phyloP scores from a whole-genome alignment of 768 basidiomycete genomes.

The Lentinus tigrinus region DNA sequence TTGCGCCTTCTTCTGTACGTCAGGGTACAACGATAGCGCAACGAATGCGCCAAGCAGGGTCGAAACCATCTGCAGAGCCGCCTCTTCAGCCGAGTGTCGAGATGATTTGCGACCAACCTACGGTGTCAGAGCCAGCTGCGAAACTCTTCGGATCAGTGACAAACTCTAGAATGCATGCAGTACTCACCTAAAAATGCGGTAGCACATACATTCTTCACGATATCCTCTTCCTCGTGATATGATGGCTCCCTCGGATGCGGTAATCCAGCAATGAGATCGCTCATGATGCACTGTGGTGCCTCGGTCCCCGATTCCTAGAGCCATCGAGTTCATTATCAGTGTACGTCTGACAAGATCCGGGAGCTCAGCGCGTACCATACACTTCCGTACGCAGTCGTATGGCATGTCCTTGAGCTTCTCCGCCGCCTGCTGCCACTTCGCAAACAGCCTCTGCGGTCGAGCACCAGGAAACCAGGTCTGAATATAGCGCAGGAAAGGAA shows the following conservation, averaged over 20 bases:
- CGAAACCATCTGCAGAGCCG: background rate
- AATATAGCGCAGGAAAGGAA: slow-evolving; percentile 24
- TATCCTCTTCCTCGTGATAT: too few relatives aligned
- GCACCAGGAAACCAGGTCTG: slow-evolving; percentile 26
- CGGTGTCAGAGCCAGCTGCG: background rate
- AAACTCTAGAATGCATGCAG: background rate
- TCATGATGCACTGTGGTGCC: too few relatives aligned
- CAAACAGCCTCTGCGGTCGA: slow-evolving; percentile 5
- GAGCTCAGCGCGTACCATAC: too few relatives aligned
- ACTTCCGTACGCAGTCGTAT: background rate
- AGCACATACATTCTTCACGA: too few relatives aligned
- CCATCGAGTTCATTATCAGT: too few relatives aligned
- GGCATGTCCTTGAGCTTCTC: background rate
- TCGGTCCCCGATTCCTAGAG: too few relatives aligned
- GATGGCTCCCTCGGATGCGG: too few relatives aligned
- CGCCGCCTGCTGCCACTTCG: background rate
- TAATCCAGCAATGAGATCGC: too few relatives aligned
- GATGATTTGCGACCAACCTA: background rate
- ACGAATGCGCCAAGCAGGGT: background rate
- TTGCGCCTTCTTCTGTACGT: slow-evolving; percentile 10
- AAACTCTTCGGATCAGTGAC: background rate
- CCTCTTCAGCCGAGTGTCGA: background rate
- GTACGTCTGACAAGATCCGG: too few relatives aligned
- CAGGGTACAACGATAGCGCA: slow-evolving; percentile 9
- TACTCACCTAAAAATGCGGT: too few relatives aligned